Percentiles rank a stretch among this genome's conserved stretches.
phyloP scores from a whole-genome alignment of 768 basidiomycete genomes.

The Kockovaella imperatae region DNA sequence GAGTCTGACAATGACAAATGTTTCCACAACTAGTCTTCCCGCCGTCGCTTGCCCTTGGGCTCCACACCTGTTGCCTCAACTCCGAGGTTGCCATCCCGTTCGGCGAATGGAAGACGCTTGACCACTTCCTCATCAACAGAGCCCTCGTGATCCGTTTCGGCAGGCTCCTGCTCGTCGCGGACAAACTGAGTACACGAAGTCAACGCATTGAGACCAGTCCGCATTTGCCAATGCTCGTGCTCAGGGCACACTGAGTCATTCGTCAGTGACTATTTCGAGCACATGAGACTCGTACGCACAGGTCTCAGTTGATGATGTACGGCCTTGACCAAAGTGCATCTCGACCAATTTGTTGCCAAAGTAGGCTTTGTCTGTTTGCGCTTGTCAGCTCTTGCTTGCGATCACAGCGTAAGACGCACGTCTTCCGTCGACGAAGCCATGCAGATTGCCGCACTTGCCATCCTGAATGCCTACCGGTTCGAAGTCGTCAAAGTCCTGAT shows the following conservation, averaged over 20 bases:
- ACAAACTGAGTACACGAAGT: conserved; percentile 4
- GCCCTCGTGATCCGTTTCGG: neutral
- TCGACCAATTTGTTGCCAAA: conserved; percentile 15
- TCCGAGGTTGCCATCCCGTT: neutral
- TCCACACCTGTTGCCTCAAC: no score
- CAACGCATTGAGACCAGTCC: conserved; percentile 21
- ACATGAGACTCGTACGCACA: conserved; percentile 12
- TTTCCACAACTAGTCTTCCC: no score
- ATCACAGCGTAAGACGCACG: conserved; percentile 16
- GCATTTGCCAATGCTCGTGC: conserved; percentile 31
- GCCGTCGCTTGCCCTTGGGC: no score
- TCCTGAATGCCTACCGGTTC: conserved; percentile 13
- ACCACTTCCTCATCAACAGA: neutral
- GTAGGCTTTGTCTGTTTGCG: conserved; percentile 24
- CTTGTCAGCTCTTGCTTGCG: neutral
- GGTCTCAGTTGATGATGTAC: conserved; percentile 8
- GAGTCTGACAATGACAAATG: no score
- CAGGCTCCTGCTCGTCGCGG: neutral
- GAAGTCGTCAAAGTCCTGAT: conserved; percentile 2
- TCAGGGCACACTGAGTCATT: conserved; percentile 29
- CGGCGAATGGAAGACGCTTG: neutral
- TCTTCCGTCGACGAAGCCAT: conserved; percentile 13
- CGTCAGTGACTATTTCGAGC: neutral
- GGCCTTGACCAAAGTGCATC: conserved; percentile 33
- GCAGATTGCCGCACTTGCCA: conserved; percentile 27